Conservation (phyloP, 768 basidiomycete genomes). For the Phaffia tasmanica region DNA sequence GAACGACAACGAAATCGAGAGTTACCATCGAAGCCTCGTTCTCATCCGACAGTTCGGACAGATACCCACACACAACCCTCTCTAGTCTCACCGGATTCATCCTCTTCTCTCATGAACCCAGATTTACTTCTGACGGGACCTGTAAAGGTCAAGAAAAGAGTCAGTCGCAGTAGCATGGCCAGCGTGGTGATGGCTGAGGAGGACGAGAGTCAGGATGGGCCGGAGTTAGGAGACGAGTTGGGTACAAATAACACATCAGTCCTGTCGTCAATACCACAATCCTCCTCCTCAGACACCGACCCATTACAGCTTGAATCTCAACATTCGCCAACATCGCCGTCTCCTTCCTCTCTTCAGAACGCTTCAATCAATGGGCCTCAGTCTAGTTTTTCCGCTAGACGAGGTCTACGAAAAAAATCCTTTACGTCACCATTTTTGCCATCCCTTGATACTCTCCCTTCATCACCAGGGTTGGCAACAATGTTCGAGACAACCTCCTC, state of each 20-base stretch:
- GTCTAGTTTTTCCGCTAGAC: neutral
- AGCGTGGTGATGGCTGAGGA: slow-evolving; percentile 22
- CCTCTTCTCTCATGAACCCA: neutral
- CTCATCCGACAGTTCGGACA: neutral
- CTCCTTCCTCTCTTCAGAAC: neutral
- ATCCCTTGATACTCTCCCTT: slow-evolving; percentile 18
- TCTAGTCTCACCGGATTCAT: neutral
- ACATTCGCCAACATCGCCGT: neutral
- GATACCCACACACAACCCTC: neutral
- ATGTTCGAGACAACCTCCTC: neutral
- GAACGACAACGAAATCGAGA: slow-evolving; percentile 4
- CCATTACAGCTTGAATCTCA: neutral
- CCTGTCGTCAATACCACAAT: neutral
- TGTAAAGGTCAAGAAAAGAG: slow-evolving; percentile 9
- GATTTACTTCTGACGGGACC: neutral
- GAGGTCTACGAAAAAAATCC: slow-evolving; percentile 6
- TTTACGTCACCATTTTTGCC: slow-evolving; percentile 17
- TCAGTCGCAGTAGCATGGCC: slow-evolving; percentile 22
- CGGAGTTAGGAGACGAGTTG: neutral
- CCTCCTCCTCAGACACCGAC: neutral
- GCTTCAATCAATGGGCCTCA: neutral
- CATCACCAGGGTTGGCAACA: neutral
- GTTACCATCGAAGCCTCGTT: neutral
- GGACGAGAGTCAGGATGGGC: slow-evolving; percentile 8
- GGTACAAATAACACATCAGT: neutral